phyloP scores from a whole-genome alignment of 2,329 filamentous ascomycete species.

The Fusarium multiceps region DNA sequence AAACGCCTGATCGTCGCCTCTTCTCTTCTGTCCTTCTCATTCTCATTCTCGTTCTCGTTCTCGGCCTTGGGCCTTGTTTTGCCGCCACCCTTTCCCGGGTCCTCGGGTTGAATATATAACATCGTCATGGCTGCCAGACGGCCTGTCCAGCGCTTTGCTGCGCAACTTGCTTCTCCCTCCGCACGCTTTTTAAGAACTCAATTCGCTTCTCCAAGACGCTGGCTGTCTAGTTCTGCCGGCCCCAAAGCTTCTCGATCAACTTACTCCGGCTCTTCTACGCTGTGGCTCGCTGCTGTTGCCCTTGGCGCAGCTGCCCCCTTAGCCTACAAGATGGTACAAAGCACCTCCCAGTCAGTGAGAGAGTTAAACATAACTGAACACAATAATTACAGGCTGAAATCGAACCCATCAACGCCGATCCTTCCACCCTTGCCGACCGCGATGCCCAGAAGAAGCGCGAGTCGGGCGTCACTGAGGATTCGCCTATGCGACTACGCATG shows the following conservation, averaged over 20 bases:
- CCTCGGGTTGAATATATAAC: constrained; percentile 39
- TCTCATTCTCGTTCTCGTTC: constrained; percentile 15
- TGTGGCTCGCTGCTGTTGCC: constrained; percentile 55
- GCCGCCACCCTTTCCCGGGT: constrained; percentile 14
- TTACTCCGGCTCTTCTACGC: constrained; percentile 31
- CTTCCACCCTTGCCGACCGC: constrained; percentile 81
- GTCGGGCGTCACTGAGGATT: constrained; percentile 72
- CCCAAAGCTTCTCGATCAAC: constrained; percentile 35
- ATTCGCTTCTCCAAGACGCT: constrained; percentile 44
- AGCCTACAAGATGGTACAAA: constrained; percentile 68
- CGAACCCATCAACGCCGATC: constrained; percentile 64
- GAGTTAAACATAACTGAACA: constrained; percentile 34
- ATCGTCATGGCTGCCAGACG: constrained; percentile 50
- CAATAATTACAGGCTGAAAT: constrained; percentile 52
- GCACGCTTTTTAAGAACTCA: constrained; percentile 41
- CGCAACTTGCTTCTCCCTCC: constrained; percentile 45
- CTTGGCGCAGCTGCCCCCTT: constrained; percentile 64
- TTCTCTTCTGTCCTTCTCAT: constrained; percentile 25
- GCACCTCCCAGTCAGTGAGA: background rate
- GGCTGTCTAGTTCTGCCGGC: constrained; percentile 42
- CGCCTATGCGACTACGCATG: constrained; percentile 98
- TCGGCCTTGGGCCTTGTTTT: constrained; percentile 12
- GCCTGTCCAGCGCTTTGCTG: constrained; percentile 47
- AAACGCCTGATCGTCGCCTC: constrained; percentile 41
- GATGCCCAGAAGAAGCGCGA: constrained; percentile 86